These are phyloP conservation scores for Eucalyptus sideroxylon DNA, from an alignment of 345 rosid species.

Conservation along the genomic window DNA sequence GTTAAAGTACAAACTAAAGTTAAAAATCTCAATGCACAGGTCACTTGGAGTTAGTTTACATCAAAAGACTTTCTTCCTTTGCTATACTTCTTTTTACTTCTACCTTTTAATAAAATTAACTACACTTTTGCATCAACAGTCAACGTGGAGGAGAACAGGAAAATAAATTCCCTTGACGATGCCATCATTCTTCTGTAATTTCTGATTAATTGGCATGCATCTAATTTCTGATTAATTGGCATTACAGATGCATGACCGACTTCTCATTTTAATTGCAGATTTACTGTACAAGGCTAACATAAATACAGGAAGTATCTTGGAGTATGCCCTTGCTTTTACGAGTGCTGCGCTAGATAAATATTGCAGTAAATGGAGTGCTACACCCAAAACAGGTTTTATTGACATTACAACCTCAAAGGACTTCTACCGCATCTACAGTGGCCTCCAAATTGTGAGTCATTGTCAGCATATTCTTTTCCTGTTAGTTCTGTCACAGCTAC, in stretches of 20 bases:
- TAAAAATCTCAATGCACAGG: not conserved
- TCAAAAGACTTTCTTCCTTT: not conserved
- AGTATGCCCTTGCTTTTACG: conserved; percentile 97
- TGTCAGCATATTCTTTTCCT: not conserved
- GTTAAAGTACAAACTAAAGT: not conserved
- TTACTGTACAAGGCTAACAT: conserved; percentile 90
- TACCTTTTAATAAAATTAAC: not conserved
- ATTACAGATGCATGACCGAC: not conserved
- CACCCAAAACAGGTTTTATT: conserved; percentile 92
- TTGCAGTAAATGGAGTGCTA: conserved; percentile 91
- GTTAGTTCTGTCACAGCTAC: not conserved
- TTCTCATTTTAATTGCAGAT: conserved; percentile 31
- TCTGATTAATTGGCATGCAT: not conserved
- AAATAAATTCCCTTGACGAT: not conserved
- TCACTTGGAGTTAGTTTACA: not conserved
- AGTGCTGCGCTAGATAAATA: conserved; percentile 92
- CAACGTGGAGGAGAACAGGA: not conserved
- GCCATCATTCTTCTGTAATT: not conserved
- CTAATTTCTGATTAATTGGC: not conserved
- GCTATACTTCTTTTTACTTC: not conserved
- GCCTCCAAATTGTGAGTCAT: conserved; percentile 82
- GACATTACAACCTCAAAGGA: conserved; percentile 97
- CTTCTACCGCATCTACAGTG: conserved; percentile 86
- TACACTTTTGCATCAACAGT: not conserved
- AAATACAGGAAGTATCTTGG: conserved; percentile 84